Evolutionary conservation across 306 rosid genomes (phyloP), one percentile per base, ranked within the genome.

Genomic region (Canavalia gladiata): DNA sequence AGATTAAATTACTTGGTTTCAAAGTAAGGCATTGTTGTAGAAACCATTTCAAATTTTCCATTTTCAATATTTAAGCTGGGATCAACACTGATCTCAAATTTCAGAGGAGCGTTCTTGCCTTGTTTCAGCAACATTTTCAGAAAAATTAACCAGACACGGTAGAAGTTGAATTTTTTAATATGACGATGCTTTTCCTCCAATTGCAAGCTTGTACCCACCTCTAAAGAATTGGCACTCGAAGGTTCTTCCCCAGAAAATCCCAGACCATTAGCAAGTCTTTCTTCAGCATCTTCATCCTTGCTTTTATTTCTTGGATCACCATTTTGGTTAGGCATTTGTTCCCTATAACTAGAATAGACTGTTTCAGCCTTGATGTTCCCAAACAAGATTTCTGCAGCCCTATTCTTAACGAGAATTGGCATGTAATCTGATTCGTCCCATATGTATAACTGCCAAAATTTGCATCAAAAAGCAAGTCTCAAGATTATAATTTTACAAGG

Each of bases 31-130:
- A 91, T 68, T 74, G 83, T 82, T 67, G 81, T 82, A 62, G 86
- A 92, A 86, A 85, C 78, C 91, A 92, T 75, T 87, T 94, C 94
- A 84, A 92, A 90, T 81, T 88, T 88, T 78, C 97, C 97, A 72
- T 87, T 90, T 74, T 90, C 91, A 8, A 51, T 69, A 31, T 90
- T 87, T 76, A 89, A 64, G 75, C 52, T 54, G 13, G 90, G 81
- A 75, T 90, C 88, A 72, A 90, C 90, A 43, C 13, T 31, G 60
- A 92, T 87, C 85, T 82, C 89, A 58, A 94, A 87, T 83, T 87
- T 89, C 76, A 90, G 75, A 70, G 97, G 91, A 41, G 89, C 75
- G 74, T 92, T 94, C 60, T 82, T 87, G 76, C 90, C 94, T 86
- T 90, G 92, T 35, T 81, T 86, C 86, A 92, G 83, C 87, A 91